Conservation (phyloP, 306 rosid species). For the Fragaria iinumae region DNA sequence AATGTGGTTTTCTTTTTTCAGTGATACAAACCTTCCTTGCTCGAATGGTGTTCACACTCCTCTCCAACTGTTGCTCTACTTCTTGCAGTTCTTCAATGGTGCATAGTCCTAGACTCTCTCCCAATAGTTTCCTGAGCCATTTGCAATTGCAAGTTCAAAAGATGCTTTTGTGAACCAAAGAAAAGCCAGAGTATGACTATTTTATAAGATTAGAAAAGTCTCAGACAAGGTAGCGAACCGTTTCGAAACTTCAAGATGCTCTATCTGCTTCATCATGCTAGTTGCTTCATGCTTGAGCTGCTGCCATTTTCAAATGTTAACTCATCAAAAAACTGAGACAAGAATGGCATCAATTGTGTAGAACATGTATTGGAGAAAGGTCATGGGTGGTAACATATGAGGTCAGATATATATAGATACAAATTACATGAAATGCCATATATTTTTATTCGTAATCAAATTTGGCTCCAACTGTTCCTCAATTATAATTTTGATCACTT, state of each 20-base stretch:
- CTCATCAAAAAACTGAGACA: neutral
- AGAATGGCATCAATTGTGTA: neutral
- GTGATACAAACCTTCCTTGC: slow-evolving; percentile 56
- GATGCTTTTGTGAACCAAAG: neutral
- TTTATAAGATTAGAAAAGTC: slow-evolving; percentile 8
- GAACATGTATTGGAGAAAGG: neutral
- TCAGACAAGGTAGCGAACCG: slow-evolving; percentile 37
- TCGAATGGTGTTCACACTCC: slow-evolving; percentile 51
- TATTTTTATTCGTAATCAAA: neutral
- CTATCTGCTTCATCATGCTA: slow-evolving; percentile 64
- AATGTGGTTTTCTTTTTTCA: neutral
- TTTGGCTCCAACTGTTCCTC: neutral
- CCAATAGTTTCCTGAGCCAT: slow-evolving; percentile 56
- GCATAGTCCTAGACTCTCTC: slow-evolving; percentile 63
- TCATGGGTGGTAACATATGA: neutral
- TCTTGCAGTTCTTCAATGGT: slow-evolving; percentile 63
- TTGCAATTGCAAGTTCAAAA: slow-evolving; percentile 17
- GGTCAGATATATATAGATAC: neutral
- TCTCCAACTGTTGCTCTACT: slow-evolving; percentile 67
- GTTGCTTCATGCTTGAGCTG: slow-evolving; percentile 59
- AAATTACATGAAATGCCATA: neutral
- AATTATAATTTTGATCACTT: neutral
- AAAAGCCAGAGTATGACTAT: neutral
- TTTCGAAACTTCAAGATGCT: slow-evolving; percentile 67
- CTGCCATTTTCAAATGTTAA: slow-evolving; percentile 37